phyloP scores from a whole-genome alignment of 2,329 filamentous ascomycete species.

The Alternaria infectoria region DNA sequence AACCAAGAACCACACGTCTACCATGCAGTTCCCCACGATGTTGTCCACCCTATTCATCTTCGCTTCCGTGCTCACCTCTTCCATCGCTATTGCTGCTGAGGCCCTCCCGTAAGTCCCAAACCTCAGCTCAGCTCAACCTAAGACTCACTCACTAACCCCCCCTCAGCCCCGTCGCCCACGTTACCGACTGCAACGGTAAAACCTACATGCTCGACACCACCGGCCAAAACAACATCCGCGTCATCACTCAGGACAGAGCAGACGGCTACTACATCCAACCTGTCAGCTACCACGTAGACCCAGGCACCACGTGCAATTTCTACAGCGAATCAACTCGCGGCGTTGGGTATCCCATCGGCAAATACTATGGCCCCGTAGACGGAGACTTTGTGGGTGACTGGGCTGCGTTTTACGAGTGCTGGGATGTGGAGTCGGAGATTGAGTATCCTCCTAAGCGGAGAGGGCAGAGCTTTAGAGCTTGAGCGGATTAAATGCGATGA shows the following conservation, averaged over 20 bases:
- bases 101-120: neutral
- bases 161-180: neutral
- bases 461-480: neutral
- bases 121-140: neutral
- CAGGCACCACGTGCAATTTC: slow-evolving; percentile 8
- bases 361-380: slow-evolving; percentile 3
- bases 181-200: neutral
- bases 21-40: neutral
- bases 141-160: neutral
- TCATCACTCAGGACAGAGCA: neutral
- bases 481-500: fast-evolving
- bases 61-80: neutral
- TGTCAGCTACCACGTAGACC: slow-evolving; percentile 1
- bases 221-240: neutral
- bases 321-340: slow-evolving; percentile 5
- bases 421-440: neutral
- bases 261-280: slow-evolving; percentile 10
- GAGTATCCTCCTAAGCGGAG: neutral
- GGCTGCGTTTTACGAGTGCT: slow-evolving; percentile 17
- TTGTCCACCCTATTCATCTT: neutral
- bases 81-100: neutral
- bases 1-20: neutral
- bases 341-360: slow-evolving; percentile 9
- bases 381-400: slow-evolving; percentile 3
- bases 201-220: slow-evolving; percentile 9